Base-by-base conservation (phyloP, 2,329 filamentous ascomycete species). In the Colletotrichum sp. region DNA sequence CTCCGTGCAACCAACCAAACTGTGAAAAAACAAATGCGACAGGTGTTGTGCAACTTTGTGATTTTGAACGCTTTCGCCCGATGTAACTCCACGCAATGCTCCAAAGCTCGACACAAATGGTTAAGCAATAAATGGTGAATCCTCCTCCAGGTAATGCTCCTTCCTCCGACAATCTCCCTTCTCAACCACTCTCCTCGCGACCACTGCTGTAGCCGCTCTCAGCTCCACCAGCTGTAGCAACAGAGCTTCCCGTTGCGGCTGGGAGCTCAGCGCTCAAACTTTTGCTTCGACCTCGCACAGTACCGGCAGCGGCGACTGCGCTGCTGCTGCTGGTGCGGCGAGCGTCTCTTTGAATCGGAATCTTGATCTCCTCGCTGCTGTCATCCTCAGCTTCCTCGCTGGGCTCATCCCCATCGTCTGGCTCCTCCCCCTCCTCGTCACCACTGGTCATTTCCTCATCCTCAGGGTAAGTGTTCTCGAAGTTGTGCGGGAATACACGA, bases 391-490 rank as follows among this genome's bases (percentile, higher is more conserved):
- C 10, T 2, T 66, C 77, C 16, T 28, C 71, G 18, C 77, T 72
- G 7, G 78, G 74, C 64, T 78, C 74, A 34, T 74, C 69, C 26
- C 76, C 77, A 14, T 77, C 63, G 6, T 78, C 75, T 2, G 77
- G 66, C 69, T 79, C 80, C 59, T 80, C 80, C 24, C 78, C 81
- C 12, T 80, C 78, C 66, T 80, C 81, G 8, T 87, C 87, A 2
- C 82, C 84, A 7, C 86, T 88, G 59, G 80, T 84, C 34, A 86
- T 78, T 18, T 85, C 84, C 7, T 83, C 83, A 2, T 83, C 83
- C 9, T 86, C 84, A 3, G 85, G 83, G 68, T 86, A 87, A 1
- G 77, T 73, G 18, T 83, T 83, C 18, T 86, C 84, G 1, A 87
- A 86, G 1, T 84, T 1, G 81, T 81, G 52, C 85, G 83, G 2